Evolutionary conservation across 352 stramenopile genomes (phyloP).

Genomic region (Pythium folliculosum): DNA sequence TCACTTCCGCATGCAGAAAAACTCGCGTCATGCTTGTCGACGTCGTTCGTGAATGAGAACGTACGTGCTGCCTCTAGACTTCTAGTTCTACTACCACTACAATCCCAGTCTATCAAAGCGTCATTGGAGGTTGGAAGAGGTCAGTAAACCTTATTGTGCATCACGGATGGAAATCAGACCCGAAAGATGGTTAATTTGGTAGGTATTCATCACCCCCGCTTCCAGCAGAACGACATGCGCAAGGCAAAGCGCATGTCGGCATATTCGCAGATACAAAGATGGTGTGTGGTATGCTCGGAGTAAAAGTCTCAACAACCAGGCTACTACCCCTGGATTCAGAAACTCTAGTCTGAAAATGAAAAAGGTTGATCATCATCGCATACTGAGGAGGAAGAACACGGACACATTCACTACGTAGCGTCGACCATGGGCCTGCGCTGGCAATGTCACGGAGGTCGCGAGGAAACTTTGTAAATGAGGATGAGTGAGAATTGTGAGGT

Average conservation of each 20-base stretch:
- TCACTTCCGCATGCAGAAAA: not conserved
- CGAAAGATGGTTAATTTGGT: slow-evolving; percentile 90
- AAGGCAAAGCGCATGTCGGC: not conserved
- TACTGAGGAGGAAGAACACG: too few relatives aligned
- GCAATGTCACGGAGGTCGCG: too few relatives aligned
- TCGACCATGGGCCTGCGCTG: too few relatives aligned
- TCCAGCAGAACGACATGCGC: slow-evolving; percentile 13
- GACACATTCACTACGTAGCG: too few relatives aligned
- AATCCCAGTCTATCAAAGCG: not conserved
- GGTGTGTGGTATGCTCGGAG: slow-evolving; percentile 71
- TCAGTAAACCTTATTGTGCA: slow-evolving; percentile 81
- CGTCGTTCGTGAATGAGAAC: too few relatives aligned
- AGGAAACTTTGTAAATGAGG: slow-evolving; percentile 13
- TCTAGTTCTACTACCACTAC: too few relatives aligned
- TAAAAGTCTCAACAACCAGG: slow-evolving; percentile 74
- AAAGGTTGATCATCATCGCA: slow-evolving; percentile 81
- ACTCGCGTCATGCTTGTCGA: not conserved
- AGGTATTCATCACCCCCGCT: slow-evolving; percentile 74
- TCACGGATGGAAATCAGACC: slow-evolving; percentile 89
- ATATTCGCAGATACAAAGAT: slow-evolving; percentile 1
- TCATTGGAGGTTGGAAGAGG: slow-evolving; percentile 45
- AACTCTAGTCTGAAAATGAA: slow-evolving; percentile 92
- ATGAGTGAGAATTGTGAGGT: too few relatives aligned
- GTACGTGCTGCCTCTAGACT: too few relatives aligned
- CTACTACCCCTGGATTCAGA: slow-evolving; percentile 90